Percentiles rank a stretch among this genome's conserved stretches.
Evolutionary conservation across 495 filamentous ascomycete species (phyloP).

Genomic region (Trichodelitschia bisporula): DNA sequence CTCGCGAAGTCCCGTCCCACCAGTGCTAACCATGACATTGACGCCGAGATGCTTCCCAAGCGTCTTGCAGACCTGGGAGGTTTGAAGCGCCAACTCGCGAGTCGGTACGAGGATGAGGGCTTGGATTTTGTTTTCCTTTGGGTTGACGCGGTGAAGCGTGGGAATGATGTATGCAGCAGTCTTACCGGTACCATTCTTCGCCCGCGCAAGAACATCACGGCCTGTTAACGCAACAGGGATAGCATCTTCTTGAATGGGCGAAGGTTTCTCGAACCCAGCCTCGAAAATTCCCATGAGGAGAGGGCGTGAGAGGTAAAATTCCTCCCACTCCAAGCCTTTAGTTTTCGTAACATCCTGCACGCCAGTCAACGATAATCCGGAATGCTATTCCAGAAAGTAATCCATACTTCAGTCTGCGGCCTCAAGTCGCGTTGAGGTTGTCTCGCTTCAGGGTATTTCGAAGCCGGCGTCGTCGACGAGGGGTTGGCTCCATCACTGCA

Average conservation of each 20-base stretch:
- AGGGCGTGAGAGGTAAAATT: slow-evolving; percentile 82
- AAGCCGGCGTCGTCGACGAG: slow-evolving; percentile 31
- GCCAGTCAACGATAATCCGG: slow-evolving; percentile 1
- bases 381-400: not conserved
- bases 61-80: slow-evolving; percentile 95
- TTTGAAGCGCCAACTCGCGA: slow-evolving; percentile 92
- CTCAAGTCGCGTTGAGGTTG: slow-evolving; percentile 61
- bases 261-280: slow-evolving; percentile 95
- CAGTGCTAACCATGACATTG: slow-evolving; percentile 98
- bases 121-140: slow-evolving; percentile 85
- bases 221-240: slow-evolving; percentile 92
- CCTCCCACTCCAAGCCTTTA: slow-evolving; percentile 92
- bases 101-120: slow-evolving; percentile 91
- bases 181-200: slow-evolving; percentile 97
- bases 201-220: slow-evolving; percentile 81
- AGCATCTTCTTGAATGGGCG: slow-evolving; percentile 95
- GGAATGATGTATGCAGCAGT: slow-evolving; percentile 96
- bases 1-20: slow-evolving; percentile 81
- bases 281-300: slow-evolving; percentile 98
- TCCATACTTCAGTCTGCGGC: slow-evolving; percentile 68
- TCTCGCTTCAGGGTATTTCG: slow-evolving; percentile 60
- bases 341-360: slow-evolving; percentile 82
- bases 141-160: slow-evolving; percentile 82
- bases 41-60: slow-evolving; percentile 89
- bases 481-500: slow-evolving; percentile 20